phyloP scores from a whole-genome alignment of 1,284 basidiomycete genomes.

The Pisolithus thermaeus region DNA sequence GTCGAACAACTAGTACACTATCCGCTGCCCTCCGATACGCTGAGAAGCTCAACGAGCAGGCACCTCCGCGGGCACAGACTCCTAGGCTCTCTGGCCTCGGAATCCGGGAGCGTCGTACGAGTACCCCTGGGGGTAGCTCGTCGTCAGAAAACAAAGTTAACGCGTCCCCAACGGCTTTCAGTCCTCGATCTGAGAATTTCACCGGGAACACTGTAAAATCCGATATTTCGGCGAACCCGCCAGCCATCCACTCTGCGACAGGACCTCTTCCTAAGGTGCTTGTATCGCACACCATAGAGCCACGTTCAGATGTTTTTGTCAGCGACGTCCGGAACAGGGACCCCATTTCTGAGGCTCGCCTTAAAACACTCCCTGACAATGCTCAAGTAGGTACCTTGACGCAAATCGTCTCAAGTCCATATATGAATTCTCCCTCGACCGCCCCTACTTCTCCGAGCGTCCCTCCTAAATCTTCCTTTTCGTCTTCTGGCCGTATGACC shows the following conservation, averaged over 20 bases:
- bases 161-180: constrained; percentile 30
- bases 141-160: constrained; percentile 29
- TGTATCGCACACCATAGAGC: constrained; percentile 7
- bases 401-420: constrained; percentile 12
- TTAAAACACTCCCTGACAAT: constrained; percentile 16
- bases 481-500: constrained; percentile 49
- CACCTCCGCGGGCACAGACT: constrained; percentile 12
- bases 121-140: constrained; percentile 25
- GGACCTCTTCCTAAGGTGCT: background rate
- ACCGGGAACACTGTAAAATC: constrained; percentile 9
- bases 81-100: constrained; percentile 12
- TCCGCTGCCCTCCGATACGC: constrained; percentile 31
- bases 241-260: background rate
- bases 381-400: constrained; percentile 14
- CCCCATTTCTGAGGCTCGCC: constrained; percentile 16
- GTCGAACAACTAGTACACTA: constrained; percentile 32
- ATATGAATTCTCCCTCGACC: constrained; percentile 15
- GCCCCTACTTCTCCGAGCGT: constrained; percentile 16
- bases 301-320: constrained; percentile 20
- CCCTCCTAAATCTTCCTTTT: constrained; percentile 28
- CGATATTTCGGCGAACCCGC: constrained; percentile 6
- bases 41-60: constrained; percentile 29
- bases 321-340: constrained; percentile 11
- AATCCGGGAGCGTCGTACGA: constrained; percentile 33
- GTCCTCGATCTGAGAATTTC: constrained; percentile 17